Conservation (phyloP, 2,329 filamentous ascomycete species). For the Pseudodiploospora longispora region DNA sequence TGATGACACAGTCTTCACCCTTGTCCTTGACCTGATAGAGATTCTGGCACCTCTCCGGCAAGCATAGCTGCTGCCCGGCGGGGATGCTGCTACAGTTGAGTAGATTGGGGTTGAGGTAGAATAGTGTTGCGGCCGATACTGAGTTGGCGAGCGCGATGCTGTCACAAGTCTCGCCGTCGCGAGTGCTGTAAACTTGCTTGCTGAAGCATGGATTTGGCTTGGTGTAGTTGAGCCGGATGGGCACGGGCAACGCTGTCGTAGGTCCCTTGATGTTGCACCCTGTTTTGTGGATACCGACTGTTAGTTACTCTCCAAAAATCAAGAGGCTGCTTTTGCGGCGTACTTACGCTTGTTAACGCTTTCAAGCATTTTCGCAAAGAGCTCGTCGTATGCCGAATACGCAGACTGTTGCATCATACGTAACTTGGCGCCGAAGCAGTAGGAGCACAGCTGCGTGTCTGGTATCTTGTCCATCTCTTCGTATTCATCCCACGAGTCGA, state of each 20-base stretch:
- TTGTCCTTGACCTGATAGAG: conserved; percentile 3
- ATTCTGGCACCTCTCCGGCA: conserved; percentile 6
- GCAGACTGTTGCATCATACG: conserved; percentile 10
- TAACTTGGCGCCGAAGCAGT: conserved; percentile 8
- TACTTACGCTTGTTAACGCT: conserved; percentile 6
- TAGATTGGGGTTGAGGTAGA: conserved; percentile 12
- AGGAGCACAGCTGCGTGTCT: conserved; percentile 10
- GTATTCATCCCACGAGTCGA: not conserved
- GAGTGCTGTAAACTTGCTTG: conserved; percentile 4
- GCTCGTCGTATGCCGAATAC: conserved; percentile 9
- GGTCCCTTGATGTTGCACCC: not conserved
- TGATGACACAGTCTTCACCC: conserved; percentile 4
- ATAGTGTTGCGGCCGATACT: conserved; percentile 10
- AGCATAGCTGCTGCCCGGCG: conserved; percentile 9
- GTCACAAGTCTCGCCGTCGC: conserved; percentile 15
- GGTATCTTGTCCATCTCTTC: conserved; percentile 10
- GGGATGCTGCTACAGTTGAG: conserved; percentile 9
- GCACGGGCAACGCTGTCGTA: not conserved
- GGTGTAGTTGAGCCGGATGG: not conserved
- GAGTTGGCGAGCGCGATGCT: conserved; percentile 8
- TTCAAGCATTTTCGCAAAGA: not conserved
- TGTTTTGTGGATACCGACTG: too few relatives aligned
- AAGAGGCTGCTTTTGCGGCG: too few relatives aligned
- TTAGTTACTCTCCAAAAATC: too few relatives aligned
- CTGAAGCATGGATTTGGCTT: conserved; percentile 1